Evolutionary conservation across 108 stramenopile species (phyloP).

Genomic region (Schizochytrium sp.): DNA sequence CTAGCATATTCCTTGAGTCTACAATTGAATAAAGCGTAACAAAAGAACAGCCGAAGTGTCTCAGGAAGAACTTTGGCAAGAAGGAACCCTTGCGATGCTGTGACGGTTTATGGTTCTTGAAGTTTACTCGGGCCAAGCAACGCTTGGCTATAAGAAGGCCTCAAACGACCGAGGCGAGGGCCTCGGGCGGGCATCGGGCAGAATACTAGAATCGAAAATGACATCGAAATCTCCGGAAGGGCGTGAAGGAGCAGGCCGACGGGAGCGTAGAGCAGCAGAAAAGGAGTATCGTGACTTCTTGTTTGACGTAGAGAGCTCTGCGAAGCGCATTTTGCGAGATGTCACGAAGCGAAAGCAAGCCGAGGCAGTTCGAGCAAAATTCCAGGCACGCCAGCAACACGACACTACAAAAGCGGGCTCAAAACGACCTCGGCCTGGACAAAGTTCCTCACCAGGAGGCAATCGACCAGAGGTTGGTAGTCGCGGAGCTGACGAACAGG

Average conservation of each 20-base stretch:
- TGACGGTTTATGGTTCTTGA: no score
- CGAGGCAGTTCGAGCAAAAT: conserved; percentile 4
- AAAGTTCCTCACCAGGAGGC: background rate
- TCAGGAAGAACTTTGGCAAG: no score
- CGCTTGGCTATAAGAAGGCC: no score
- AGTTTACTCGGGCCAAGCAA: no score
- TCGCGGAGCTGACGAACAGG: background rate
- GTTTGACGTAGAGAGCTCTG: conserved; percentile 63
- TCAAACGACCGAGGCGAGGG: no score
- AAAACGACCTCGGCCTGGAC: background rate
- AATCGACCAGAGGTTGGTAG: background rate
- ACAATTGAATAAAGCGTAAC: no score
- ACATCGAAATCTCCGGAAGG: no score
- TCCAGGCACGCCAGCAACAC: conserved; percentile 1
- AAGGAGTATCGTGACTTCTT: conserved; percentile 65
- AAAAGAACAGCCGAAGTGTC: no score
- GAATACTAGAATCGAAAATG: no score
- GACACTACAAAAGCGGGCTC: background rate
- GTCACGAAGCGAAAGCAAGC: conserved; percentile 58
- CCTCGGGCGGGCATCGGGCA: no score
- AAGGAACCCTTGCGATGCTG: no score
- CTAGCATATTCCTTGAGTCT: no score
- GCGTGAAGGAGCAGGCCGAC: background rate
- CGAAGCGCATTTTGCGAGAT: conserved; percentile 60
- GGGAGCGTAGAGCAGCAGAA: conserved; percentile 52